Evolutionary conservation across 83 land plant species (phyloP).

Genomic region (Isoetes engelmannii): DNA sequence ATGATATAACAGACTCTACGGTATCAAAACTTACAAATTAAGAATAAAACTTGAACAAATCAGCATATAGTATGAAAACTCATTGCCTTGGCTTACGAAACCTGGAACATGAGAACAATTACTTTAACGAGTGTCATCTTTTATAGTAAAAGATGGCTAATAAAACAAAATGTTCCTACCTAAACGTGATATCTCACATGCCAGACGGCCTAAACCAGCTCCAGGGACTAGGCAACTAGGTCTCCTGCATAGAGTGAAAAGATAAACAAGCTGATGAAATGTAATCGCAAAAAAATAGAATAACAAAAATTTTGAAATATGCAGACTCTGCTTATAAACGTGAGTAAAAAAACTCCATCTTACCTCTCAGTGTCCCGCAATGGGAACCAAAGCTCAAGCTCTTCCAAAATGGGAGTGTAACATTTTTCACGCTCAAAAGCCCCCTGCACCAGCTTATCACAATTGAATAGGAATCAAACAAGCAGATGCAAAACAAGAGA

Average conservation of each 20-base stretch:
- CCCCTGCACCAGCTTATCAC: slow-evolving; percentile 41
- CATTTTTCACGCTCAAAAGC: slow-evolving; percentile 80
- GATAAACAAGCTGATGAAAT: not conserved
- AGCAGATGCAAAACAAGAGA: not conserved
- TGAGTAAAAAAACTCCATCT: not conserved
- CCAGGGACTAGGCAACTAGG: slow-evolving; percentile 95
- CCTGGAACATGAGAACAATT: slow-evolving; percentile 40
- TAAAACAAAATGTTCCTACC: slow-evolving; percentile 39
- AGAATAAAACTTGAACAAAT: slow-evolving; percentile 95
- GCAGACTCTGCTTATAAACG: not conserved
- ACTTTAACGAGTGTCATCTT: not conserved
- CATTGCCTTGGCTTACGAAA: slow-evolving; percentile 90
- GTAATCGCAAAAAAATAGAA: not conserved
- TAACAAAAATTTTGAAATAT: not conserved
- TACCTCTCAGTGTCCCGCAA: slow-evolving; percentile 53
- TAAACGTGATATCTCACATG: slow-evolving; percentile 85
- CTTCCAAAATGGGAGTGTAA: slow-evolving; percentile 87
- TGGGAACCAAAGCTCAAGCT: slow-evolving; percentile 67
- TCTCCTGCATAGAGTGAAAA: slow-evolving; percentile 37
- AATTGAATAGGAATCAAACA: not conserved
- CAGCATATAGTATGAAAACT: slow-evolving; percentile 98
- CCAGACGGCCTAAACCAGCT: slow-evolving; percentile 93
- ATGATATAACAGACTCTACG: too few species aligned
- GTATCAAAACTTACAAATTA: slow-evolving; percentile 54
- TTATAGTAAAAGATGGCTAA: not conserved